phyloP scores from a whole-genome alignment of 2,329 filamentous ascomycete species.

The Whalleya microplaca region DNA sequence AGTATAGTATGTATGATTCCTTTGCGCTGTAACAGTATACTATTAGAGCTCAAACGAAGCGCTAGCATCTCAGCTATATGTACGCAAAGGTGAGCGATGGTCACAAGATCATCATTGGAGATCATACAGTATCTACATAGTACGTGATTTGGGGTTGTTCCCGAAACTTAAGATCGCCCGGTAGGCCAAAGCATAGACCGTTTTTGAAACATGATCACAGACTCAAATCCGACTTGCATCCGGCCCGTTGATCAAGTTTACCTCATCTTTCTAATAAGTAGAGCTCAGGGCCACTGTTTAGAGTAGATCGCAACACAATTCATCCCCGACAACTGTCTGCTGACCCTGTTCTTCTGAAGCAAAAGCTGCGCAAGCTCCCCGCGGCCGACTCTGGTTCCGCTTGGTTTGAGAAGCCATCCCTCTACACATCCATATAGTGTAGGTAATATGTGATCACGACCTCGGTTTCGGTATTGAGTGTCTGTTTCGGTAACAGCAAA shows the following conservation, averaged over 20 bases:
- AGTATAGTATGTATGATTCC: too few relatives aligned
- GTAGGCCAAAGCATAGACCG: conserved; percentile 1
- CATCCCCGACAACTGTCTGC: not conserved
- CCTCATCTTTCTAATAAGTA: not conserved
- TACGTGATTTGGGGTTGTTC: conserved; percentile 5
- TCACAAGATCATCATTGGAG: conserved; percentile 14
- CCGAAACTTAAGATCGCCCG: conserved; percentile 18
- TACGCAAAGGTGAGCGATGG: too few relatives aligned
- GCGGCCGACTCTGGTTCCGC: not conserved
- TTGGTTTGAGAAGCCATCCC: too few relatives aligned
- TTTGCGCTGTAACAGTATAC: too few relatives aligned
- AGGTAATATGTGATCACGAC: not conserved
- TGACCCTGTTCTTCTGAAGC: not conserved
- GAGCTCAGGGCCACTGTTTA: not conserved
- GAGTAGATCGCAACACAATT: not conserved
- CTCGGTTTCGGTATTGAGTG: not conserved
- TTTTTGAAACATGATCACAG: conserved; percentile 18
- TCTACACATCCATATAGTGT: too few relatives aligned
- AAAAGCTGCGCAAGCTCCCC: not conserved
- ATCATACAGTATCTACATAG: conserved; percentile 23
- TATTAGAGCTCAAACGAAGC: too few relatives aligned
- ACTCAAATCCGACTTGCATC: not conserved
- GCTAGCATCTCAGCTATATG: too few relatives aligned
- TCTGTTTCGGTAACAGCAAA: not conserved
- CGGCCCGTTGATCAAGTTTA: not conserved